Evolutionary conservation across 306 rosid genomes (phyloP), one percentile per base, ranked within the genome.

Genomic region (Leucaena leucocephala): DNA sequence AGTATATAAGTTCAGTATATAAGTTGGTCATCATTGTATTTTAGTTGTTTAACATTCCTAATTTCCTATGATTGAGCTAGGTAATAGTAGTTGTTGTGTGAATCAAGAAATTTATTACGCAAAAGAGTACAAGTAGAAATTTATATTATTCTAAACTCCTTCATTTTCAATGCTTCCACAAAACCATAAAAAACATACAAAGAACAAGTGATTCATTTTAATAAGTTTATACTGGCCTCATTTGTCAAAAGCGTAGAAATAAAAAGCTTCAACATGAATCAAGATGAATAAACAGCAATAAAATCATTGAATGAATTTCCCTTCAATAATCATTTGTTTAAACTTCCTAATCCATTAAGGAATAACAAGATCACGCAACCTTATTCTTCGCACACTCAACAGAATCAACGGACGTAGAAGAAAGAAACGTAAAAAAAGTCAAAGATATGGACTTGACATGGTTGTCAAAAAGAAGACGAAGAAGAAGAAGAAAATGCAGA

Each of bases 211-310:
- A 58, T 4, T 22, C 64, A 10, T 58, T 58, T 58, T 19, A 58
- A 58, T 58, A 58, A 54, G 5, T 58, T 58, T 8, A 58, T 22
- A 21, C 11, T 21, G 49, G 49, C 49, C 54, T 46, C 49, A 73
- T 45, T 8, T 34, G 39, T 57, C 59, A 76, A 45, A 63, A 58
- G 15, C 21, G 33, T 14, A 21, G 54, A 77, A 67, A 42, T 40
- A 17, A 71, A 43, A 65, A 58, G 45, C 65, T 58, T 58, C 64
- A 57, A 35, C 6, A 21, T 22, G 76, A 33, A 48, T 38, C 57
- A 68, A 72, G 33, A 78, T 43, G 57, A 55, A 54, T 54, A 22
- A 68, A 65, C 44, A 54, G 12, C 65, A 68, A 68, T 5, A 19
- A 21, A 44, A 44, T 22, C 64, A 58, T 58, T 58, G 5, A 11